These are phyloP conservation scores for Colletotrichum sp. DNA, from an alignment of 2,329 filamentous ascomycete genomes.

Conservation along the genomic window DNA sequence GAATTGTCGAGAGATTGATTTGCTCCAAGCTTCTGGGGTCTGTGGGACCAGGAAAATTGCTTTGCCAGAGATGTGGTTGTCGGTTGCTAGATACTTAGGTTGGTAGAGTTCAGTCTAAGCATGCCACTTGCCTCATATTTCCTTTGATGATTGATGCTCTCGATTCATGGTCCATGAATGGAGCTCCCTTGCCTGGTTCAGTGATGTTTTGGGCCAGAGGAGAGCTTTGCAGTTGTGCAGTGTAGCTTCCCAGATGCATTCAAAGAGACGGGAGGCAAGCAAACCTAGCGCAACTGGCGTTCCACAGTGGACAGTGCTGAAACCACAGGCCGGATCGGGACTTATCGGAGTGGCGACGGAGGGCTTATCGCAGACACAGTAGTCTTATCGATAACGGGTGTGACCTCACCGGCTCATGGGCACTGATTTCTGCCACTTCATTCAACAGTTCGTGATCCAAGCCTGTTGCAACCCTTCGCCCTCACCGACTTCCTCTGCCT, in stretches of 20 bases:
- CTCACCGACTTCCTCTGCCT: neutral
- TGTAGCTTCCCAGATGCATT: neutral
- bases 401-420: conserved; percentile 4
- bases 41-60: neutral
- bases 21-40: neutral
- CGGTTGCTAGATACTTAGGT: conserved; percentile 3
- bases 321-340: neutral
- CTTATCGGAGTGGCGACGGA: conserved; percentile 15
- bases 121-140: conserved; percentile 1
- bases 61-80: neutral
- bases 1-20: neutral
- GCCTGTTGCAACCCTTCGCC: neutral
- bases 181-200: neutral
- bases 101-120: conserved; percentile 1
- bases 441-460: conserved; percentile 10
- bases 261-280: neutral
- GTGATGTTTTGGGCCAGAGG: neutral
- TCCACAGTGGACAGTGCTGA: conserved; percentile 7
- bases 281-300: neutral
- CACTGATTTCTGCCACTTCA: conserved; percentile 15
- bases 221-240: neutral
- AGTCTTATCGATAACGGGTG: conserved; percentile 15
- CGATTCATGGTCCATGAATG: neutral
- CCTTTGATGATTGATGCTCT: neutral
- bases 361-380: neutral